Evolutionary conservation across 2,329 filamentous ascomycete species (phyloP).

Genomic region (Scedosporium apiospermum): DNA sequence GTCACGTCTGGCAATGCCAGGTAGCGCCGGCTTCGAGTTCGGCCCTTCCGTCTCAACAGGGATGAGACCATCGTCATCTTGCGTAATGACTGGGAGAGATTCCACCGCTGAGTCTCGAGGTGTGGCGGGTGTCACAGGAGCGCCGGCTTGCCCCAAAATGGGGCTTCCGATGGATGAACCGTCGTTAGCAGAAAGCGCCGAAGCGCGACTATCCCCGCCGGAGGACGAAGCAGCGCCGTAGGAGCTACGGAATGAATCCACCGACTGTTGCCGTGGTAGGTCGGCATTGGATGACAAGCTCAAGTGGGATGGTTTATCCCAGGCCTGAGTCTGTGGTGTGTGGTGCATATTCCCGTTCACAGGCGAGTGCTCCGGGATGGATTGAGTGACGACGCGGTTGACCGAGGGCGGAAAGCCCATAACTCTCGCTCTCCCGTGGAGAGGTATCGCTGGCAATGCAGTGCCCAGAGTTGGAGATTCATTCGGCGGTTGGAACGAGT

Average conservation of each 20-base stretch:
- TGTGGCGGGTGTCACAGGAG: neutral
- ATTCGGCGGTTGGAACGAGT: constrained; percentile 7
- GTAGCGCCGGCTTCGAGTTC: neutral
- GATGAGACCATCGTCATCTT: constrained; percentile 23
- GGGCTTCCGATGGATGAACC: constrained; percentile 2
- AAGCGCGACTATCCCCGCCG: neutral
- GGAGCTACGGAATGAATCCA: constrained; percentile 3
- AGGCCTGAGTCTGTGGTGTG: neutral
- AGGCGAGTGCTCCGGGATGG: constrained; percentile 2
- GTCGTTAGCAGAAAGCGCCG: neutral
- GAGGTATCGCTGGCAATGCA: constrained; percentile 1
- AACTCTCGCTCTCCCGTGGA: neutral
- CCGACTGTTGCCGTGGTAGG: neutral
- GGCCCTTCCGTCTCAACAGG: constrained; percentile 21
- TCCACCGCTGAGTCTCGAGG: constrained; percentile 5
- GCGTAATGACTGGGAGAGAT: neutral
- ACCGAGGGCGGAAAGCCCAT: neutral
- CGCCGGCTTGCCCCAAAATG: neutral
- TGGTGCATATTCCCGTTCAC: neutral
- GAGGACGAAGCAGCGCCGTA: neutral
- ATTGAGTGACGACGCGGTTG: neutral
- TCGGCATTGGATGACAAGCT: neutral
- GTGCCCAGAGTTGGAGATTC: constrained; percentile 6
- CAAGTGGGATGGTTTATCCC: neutral
- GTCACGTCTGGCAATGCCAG: neutral